Conservation (phyloP, 306 rosid species). For the Crotalaria pallida region DNA sequence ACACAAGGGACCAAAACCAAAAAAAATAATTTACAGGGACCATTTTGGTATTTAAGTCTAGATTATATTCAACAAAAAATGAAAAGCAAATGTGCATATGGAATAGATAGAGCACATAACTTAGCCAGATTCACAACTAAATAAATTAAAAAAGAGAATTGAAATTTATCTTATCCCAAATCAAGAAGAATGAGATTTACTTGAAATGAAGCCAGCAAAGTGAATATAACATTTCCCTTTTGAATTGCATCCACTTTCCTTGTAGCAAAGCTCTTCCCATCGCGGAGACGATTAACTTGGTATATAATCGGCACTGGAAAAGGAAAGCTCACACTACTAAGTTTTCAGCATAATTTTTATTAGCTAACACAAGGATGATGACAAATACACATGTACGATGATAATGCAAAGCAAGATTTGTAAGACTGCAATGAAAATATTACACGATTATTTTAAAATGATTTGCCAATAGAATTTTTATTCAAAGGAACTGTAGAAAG, state of each 20-base stretch:
- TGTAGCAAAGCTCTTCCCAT: conserved; percentile 95
- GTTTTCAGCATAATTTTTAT: neutral
- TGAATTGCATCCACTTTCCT: conserved; percentile 91
- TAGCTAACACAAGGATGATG: conserved; percentile 9
- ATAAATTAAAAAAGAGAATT: neutral
- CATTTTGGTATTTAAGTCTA: no score
- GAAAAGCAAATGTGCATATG: neutral
- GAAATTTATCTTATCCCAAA: neutral
- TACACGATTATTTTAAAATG: neutral
- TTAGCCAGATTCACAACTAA: neutral
- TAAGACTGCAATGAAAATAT: neutral
- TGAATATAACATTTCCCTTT: conserved; percentile 75
- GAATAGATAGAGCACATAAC: neutral
- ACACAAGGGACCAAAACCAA: no score
- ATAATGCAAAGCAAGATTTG: neutral
- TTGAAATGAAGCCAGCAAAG: conserved; percentile 83
- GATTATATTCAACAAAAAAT: neutral
- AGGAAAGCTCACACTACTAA: neutral
- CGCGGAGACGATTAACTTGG: conserved; percentile 70
- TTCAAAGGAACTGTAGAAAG: neutral
- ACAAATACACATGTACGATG: neutral
- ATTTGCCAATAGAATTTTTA: neutral
- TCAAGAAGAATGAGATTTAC: conserved; percentile 40
- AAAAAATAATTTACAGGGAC: no score
- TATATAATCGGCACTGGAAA: conserved; percentile 85